These are phyloP conservation scores for Drechmeria coniospora DNA, from an alignment of 2,329 filamentous ascomycete genomes.

Conservation along the genomic window DNA sequence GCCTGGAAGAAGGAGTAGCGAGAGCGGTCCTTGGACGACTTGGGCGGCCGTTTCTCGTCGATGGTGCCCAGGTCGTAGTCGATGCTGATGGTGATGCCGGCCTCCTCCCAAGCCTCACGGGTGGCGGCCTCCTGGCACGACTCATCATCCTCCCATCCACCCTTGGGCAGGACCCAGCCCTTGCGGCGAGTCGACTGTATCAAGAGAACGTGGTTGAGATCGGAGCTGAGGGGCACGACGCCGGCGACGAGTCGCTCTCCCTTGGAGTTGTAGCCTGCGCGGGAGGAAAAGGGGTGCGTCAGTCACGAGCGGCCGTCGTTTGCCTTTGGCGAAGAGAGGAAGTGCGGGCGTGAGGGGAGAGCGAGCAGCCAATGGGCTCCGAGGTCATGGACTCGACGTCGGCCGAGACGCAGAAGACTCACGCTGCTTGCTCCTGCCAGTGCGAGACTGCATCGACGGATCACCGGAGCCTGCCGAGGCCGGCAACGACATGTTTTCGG, in stretches of 20 bases:
- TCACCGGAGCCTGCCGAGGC: conserved; percentile 19
- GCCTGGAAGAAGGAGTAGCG: conserved; percentile 76
- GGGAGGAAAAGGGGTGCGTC: conserved; percentile 9
- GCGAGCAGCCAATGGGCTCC: no score
- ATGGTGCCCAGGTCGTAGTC: conserved; percentile 78
- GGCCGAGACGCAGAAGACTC: no score
- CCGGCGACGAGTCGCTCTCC: conserved; percentile 93
- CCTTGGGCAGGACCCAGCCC: conserved; percentile 94
- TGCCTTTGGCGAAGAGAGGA: no score
- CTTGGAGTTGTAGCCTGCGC: conserved; percentile 72
- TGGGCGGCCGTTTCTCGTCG: conserved; percentile 67
- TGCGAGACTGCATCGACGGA: conserved; percentile 57
- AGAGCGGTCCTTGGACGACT: conserved; percentile 46
- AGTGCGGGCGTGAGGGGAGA: no score
- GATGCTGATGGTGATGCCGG: conserved; percentile 75
- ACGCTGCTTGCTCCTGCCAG: conserved; percentile 68
- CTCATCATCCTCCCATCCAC: conserved; percentile 95
- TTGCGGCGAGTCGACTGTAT: conserved; percentile 85
- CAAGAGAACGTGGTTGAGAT: conserved; percentile 77
- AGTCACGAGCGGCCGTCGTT: background rate
- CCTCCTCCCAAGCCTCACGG: conserved; percentile 96
- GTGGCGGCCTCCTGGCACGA: conserved; percentile 69
- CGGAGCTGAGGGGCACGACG: conserved; percentile 73
- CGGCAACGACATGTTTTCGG: conserved; percentile 19
- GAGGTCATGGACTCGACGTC: no score